A percentile compares a stretch with the other conserved stretches of the same genome.
These are phyloP conservation scores for Mycena alexandri DNA, from an alignment of 768 basidiomycete species.

Conservation along the genomic window DNA sequence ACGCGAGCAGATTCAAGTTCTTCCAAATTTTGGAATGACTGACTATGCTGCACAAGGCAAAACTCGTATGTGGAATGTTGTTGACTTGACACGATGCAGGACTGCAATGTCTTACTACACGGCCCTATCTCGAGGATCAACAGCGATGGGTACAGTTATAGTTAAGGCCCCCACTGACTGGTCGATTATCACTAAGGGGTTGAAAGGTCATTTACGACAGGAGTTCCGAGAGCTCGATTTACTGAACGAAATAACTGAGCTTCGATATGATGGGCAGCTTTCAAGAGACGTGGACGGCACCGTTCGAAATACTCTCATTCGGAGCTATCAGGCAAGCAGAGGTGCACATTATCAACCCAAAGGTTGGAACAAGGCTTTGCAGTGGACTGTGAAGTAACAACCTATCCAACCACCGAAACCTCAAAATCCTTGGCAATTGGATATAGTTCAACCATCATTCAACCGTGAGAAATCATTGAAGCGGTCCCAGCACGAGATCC, in stretches of 20 bases:
- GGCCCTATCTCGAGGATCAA: neutral
- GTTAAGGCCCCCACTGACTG: neutral
- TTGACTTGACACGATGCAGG: neutral
- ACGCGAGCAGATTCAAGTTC: neutral
- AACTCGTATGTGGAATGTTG: neutral
- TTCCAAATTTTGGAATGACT: slow-evolving; percentile 1
- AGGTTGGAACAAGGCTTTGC: too few relatives aligned
- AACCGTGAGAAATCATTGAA: too few relatives aligned
- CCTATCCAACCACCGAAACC: too few relatives aligned
- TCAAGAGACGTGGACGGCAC: too few relatives aligned
- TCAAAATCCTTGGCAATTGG: too few relatives aligned
- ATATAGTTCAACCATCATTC: too few relatives aligned
- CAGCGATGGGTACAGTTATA: neutral
- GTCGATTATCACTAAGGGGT: neutral
- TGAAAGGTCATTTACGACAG: neutral
- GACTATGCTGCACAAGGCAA: slow-evolving; percentile 5
- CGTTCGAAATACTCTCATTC: neutral
- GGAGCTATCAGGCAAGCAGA: too few relatives aligned
- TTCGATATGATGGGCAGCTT: neutral
- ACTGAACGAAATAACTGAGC: neutral
- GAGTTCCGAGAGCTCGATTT: slow-evolving; percentile 6
- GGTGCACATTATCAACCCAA: too few relatives aligned
- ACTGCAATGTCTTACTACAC: neutral
- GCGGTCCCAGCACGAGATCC: too few relatives aligned
- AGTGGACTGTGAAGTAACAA: too few relatives aligned